Conservation (phyloP, 495 filamentous ascomycete genomes). For the Penicillium canescens region DNA sequence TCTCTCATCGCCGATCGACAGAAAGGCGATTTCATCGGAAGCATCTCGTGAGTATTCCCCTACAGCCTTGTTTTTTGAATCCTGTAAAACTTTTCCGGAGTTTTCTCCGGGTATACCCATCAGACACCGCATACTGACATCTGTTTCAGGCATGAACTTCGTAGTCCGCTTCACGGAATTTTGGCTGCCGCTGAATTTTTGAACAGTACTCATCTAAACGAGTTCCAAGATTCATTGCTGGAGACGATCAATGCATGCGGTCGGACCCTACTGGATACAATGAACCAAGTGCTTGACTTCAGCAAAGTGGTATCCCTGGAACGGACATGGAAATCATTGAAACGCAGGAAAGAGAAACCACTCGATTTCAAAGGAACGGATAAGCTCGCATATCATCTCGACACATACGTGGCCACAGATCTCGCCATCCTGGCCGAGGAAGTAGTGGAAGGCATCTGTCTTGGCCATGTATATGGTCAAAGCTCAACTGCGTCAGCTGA, state of each 20-base stretch:
- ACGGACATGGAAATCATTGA: conserved; percentile 43
- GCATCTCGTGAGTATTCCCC: conserved; percentile 52
- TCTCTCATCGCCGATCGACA: conserved; percentile 58
- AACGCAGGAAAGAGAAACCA: conserved; percentile 28
- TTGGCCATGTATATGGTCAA: conserved; percentile 50
- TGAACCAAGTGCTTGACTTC: conserved; percentile 75
- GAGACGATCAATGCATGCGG: conserved; percentile 76
- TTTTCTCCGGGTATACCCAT: neutral
- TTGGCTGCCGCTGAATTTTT: conserved; percentile 70
- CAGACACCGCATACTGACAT: conserved; percentile 27
- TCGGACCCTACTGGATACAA: conserved; percentile 73
- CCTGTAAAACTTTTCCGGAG: conserved; percentile 20
- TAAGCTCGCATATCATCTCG: conserved; percentile 40
- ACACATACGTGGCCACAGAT: conserved; percentile 47
- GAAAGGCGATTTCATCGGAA: conserved; percentile 76
- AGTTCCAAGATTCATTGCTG: conserved; percentile 64
- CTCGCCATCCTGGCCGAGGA: conserved; percentile 47
- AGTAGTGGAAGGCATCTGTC: conserved; percentile 52
- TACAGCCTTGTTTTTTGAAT: too few species aligned
- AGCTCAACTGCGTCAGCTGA: conserved; percentile 29
- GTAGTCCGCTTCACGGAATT: conserved; percentile 77
- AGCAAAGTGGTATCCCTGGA: conserved; percentile 66
- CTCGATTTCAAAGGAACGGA: conserved; percentile 33
- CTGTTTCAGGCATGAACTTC: conserved; percentile 64
- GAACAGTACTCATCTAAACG: conserved; percentile 44